Conservation (phyloP, 2,329 filamentous ascomycete species). For the Chaetomium sp. region DNA sequence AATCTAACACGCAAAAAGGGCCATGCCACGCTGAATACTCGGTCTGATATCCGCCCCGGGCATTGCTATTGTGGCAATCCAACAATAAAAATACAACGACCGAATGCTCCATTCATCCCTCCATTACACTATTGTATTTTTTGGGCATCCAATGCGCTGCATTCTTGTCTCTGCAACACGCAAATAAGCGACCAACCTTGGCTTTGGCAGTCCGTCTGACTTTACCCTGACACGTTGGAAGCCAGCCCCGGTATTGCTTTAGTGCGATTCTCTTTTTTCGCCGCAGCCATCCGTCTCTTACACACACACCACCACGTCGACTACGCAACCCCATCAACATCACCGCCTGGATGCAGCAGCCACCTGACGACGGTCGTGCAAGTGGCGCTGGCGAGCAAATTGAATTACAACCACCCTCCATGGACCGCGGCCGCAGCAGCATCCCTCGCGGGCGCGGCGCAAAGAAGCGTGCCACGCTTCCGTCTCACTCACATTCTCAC, state of each 20-base stretch:
- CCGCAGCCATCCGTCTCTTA: slow-evolving; percentile 27
- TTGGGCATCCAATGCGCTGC: neutral
- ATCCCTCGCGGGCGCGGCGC: slow-evolving; percentile 32
- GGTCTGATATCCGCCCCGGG: slow-evolving; percentile 15
- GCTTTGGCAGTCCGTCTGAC: slow-evolving; percentile 14
- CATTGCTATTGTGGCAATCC: slow-evolving; percentile 19
- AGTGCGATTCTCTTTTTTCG: slow-evolving; percentile 36
- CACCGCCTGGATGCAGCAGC: slow-evolving; percentile 20
- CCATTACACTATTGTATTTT: neutral
- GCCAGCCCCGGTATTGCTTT: slow-evolving; percentile 34
- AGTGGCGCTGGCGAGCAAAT: slow-evolving; percentile 22
- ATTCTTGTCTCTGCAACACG: neutral
- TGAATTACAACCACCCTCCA: slow-evolving; percentile 31
- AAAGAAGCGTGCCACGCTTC: slow-evolving; percentile 31
- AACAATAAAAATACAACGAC: slow-evolving; percentile 4
- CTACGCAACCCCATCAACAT: slow-evolving; percentile 12
- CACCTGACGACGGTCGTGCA: slow-evolving; percentile 5
- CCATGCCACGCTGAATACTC: slow-evolving; percentile 2
- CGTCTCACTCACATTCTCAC: slow-evolving; percentile 21
- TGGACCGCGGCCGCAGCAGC: slow-evolving; percentile 33
- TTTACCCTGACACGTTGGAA: slow-evolving; percentile 37
- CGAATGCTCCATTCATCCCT: neutral
- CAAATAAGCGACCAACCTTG: slow-evolving; percentile 13
- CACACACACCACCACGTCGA: slow-evolving; percentile 20
- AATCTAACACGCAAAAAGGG: slow-evolving; percentile 33